Evolutionary conservation across 208 protist species (phyloP).

Genomic region (Trypanosoma cruzi): DNA sequence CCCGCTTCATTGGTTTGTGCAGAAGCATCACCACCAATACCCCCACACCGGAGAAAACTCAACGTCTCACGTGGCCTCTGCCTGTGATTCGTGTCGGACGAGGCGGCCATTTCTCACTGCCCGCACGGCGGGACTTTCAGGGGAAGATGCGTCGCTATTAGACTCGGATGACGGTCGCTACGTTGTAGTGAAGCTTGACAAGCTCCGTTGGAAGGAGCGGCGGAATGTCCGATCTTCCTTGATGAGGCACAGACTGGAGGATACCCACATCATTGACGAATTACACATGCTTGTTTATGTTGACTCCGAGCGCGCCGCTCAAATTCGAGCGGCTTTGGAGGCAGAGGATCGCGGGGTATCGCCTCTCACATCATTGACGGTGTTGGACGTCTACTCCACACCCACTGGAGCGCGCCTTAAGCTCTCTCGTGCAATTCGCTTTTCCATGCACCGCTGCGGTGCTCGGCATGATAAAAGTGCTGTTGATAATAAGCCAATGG

Average conservation of each 20-base stretch:
- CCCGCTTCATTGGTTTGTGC: constrained; percentile 29
- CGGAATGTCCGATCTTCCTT: constrained; percentile 7
- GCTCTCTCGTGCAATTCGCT: constrained; percentile 36
- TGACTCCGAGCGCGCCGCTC: constrained; percentile 17
- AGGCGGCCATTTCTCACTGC: not conserved
- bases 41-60: not conserved
- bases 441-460: constrained; percentile 6
- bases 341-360: not conserved
- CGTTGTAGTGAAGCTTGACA: constrained; percentile 21
- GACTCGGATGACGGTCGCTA: constrained; percentile 20
- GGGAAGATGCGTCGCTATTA: not conserved
- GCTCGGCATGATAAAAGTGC: not conserved
- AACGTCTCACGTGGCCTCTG: not conserved
- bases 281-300: constrained; percentile 56
- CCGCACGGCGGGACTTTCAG: not conserved
- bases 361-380: constrained; percentile 18
- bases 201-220: constrained; percentile 14
- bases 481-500: not conserved
- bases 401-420: constrained; percentile 28
- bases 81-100: not conserved
- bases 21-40: constrained; percentile 3
- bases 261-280: constrained; percentile 56
- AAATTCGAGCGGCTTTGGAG: not conserved
- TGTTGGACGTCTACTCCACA: constrained; percentile 40
- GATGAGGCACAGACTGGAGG: constrained; percentile 10